Percentiles rank a stretch among this genome's conserved stretches.
Conservation (phyloP, 805 yeast species). For the Wickerhamomyces strasburgensis region DNA sequence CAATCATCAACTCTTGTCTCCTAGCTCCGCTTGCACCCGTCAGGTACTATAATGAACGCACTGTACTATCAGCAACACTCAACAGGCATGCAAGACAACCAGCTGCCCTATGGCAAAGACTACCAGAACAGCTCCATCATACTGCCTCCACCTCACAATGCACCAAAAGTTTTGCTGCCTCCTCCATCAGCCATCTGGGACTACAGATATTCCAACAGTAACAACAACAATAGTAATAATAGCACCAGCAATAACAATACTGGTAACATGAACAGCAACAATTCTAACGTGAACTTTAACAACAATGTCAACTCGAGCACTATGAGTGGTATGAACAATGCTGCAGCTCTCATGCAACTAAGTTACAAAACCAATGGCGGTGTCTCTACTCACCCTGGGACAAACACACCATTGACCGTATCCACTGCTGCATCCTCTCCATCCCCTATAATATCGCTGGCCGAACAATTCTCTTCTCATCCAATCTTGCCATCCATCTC, state of each 20-base stretch:
- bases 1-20: too few species aligned
- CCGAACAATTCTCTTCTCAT: constrained; percentile 2
- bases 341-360: not conserved
- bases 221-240: constrained; percentile 7
- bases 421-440: not conserved
- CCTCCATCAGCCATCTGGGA: constrained; percentile 17
- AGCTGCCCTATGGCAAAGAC: not conserved
- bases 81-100: too few species aligned
- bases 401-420: too few species aligned
- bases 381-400: too few species aligned
- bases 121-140: constrained; percentile 5
- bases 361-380: not conserved
- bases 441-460: not conserved
- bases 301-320: constrained; percentile 6
- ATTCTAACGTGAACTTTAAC: constrained; percentile 7
- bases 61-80: not conserved
- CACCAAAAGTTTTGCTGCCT: constrained; percentile 16
- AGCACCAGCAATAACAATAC: constrained; percentile 4
- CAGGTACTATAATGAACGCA: too few species aligned
- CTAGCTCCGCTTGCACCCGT: too few species aligned
- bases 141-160: constrained; percentile 14
- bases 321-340: too few species aligned
- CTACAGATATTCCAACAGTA: constrained; percentile 5
- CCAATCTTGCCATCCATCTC: constrained; percentile 5
- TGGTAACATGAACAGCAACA: constrained; percentile 5